Base-by-base conservation (phyloP, 2,329 filamentous ascomycete species). In the Hymenoscyphus fructigenus region DNA sequence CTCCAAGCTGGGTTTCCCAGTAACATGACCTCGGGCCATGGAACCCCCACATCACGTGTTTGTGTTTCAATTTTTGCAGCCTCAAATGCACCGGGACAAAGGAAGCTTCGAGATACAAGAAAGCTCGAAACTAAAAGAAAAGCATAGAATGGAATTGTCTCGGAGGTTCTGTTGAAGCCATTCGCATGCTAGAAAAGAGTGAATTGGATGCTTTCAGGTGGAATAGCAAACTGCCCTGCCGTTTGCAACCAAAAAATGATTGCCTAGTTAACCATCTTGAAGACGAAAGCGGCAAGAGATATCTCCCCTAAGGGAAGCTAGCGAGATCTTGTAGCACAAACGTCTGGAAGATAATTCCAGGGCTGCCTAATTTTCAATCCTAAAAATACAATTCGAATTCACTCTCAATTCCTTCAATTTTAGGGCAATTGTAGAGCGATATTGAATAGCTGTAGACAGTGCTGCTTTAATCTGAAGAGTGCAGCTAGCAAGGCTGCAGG, bases 401-500 rank as follows among this genome's bases (percentile, higher is more conserved):
- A 44, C 41, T 44, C 1, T 5, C 15, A 6, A 44, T 44, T 44
- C 2, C 14, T 6, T 4, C 41, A 50, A 26, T 50, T 12, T 20
- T 1, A 23, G 4, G n/a, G 44, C 5, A 20, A 9, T 20, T 15
- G 4, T 20, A 47, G 17, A 20, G 1, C 0, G n/a, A 2, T 36
- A 3, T 12, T 1, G 34, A 36, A 6, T 47, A 10, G 6, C 9
- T 23, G n/a, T 15, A 50, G 10, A 20, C 23, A 23, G 3, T 53
- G 47, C 47, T 20, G 47, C 47, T 53, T 57, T 62, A 9, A 17
- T 14, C 12, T 15, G 6, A 20, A 53, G 28, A 32, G 59, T 57
- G 60, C 55, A 29, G 53, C 50, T 62, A 36, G 34, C 26, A 60
- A 38, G 20, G 38, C 14, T 23, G 50, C 47, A 53, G 47, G 47